Evolutionary conservation across 176 grass and related monocot genomes (phyloP), one percentile per base, ranked within the genome.

Genomic region (Zoysia japonica): DNA sequence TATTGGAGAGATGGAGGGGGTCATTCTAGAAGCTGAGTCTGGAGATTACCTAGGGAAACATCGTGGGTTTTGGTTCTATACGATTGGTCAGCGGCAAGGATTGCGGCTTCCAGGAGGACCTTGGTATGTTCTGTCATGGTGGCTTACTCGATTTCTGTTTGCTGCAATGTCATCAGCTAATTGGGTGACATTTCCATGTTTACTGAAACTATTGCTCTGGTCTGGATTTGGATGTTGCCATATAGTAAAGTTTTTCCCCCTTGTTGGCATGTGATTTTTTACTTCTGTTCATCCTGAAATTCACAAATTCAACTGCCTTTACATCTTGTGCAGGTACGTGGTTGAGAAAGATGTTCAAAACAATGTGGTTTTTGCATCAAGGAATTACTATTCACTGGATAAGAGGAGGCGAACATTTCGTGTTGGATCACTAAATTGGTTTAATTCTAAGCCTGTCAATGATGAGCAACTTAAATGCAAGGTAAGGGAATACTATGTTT

Each of bases 1-100:
- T 68, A 91, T 99, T 69, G 92, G 96, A 64, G 92, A 99, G 77
- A 86, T 83, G 84, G 90, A 95, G 40, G 96, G 96, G 56, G 45
- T 91, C 78, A 71, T 99, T 46, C 47, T 99, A 61, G 96, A 99
- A 80, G 96, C 96, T 67, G 96, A 99, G 62, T 95, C 96, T 35
- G 96, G 96, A 74, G 88, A 93, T 89, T 95, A 95, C 86, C 77
- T 99, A 84, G 92, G 96, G 86, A 91, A 73, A 14, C 96, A 95
- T 46, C 71, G 47, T 52, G 96, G 90, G 13, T 95, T 99, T 89
- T 99, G 96, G 96, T 99, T 99, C 73, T 99, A 99, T 72, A 95
- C 90, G 54, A 95, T 93, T 82, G 96, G 96, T 89, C 96, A 95
- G 47, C 73, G 88, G 43, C 96, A 99, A 89, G 96, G 90, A 61